phyloP scores from a whole-genome alignment of 768 basidiomycete genomes.

The Mycena alexandri region DNA sequence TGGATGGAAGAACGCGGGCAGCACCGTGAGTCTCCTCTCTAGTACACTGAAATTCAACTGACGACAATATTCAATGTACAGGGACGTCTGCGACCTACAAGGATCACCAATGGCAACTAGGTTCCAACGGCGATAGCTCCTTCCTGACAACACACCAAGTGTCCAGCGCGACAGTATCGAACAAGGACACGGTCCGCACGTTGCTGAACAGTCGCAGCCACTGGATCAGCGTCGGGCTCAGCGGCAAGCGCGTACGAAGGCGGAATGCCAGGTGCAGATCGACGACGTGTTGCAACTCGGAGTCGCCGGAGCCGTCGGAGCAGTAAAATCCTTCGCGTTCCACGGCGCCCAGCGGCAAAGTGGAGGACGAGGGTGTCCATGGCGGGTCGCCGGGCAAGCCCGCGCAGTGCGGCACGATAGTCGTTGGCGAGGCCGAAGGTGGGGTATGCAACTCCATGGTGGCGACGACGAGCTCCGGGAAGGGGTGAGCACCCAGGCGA shows the following conservation, averaged over 20 bases:
- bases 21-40: no score
- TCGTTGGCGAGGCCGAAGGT: no score
- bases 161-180: neutral
- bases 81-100: no score
- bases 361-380: neutral
- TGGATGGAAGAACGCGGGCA: no score
- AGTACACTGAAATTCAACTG: no score
- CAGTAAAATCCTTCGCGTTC: neutral
- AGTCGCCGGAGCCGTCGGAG: neutral
- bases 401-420: conserved; percentile 1
- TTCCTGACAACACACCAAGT: neutral
- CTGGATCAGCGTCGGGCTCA: neutral
- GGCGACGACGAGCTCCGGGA: conserved; percentile 10
- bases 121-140: no score
- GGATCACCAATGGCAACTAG: no score
- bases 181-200: neutral
- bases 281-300: neutral
- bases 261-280: conserved; percentile 5
- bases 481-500: conserved; percentile 12
- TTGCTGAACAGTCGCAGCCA: conserved; percentile 2
- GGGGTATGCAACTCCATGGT: neutral
- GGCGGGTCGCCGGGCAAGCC: neutral
- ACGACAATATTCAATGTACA: no score
- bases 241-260: neutral
- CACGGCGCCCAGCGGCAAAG: neutral